Base-by-base conservation (phyloP, 768 basidiomycete species). In the Serendipita sp. region DNA sequence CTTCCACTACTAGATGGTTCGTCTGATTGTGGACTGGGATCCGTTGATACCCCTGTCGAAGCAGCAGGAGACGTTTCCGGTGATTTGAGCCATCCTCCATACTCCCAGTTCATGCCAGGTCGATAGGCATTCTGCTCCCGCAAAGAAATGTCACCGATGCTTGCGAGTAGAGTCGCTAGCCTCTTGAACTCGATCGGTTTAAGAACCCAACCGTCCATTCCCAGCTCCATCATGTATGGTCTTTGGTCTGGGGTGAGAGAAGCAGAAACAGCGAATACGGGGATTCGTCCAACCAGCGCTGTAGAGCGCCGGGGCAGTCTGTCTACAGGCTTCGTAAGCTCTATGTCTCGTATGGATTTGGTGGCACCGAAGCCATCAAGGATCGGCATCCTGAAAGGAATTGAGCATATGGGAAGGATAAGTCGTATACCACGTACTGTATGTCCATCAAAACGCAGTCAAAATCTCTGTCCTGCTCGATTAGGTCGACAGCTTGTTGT, bases 391-490 rank as follows among this genome's bases (percentile, higher is more conserved):
- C 85, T 88, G 65, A 16, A 26, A 42, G 28, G n/a, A 26, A 20
- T 62, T 28, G 24, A 30, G 14, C 20, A 63, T 24, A 64, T 63
- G 62, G 24, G 48, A 33, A 26, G 17, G 62, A 20, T 5, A 42
- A 42, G 22, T 53, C 20, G 17, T 41, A 41, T 1, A n/a, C n/a
- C 2, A 75, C 83, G 64, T 65, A 87, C 85, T 87, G 86, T 11
- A 90, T 81, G 70, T 90, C 88, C 90, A 90, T 93, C 50, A 93
- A 74, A 16, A 90, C 75, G 63, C 78, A 78, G 68, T 93, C 88
- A 67, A 87, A 86, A 2, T 78, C 74, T 42, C 75, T 74, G 69
- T 88, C 86, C 26, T 68, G 63, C 61, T 77, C 70, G 26, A 88
- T 73, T 64, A 76, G 75, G 38, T 86, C 82, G 1, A 88, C 74